phyloP scores from a whole-genome alignment of 805 yeast genomes.

The Teunomyces gatunensis region DNA sequence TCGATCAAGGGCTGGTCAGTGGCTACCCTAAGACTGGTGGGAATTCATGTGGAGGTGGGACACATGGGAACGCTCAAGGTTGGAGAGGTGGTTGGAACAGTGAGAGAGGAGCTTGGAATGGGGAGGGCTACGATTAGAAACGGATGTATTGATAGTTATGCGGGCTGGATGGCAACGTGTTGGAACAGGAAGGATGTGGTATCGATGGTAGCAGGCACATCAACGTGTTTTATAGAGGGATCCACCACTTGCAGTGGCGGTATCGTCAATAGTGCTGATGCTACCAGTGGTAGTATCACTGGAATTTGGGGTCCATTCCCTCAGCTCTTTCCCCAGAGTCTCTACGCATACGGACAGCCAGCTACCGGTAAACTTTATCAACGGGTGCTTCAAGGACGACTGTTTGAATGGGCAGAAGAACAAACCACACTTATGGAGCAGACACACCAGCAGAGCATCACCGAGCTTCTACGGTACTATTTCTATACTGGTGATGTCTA shows the following conservation, averaged over 20 bases:
- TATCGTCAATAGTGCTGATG: too few species aligned
- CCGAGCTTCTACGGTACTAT: conserved; percentile 31
- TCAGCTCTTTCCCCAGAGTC: conserved; percentile 23
- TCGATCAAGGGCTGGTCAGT: conserved; percentile 54
- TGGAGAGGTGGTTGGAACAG: conserved; percentile 15
- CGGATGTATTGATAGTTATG: conserved; percentile 62
- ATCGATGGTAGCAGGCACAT: conserved; percentile 60
- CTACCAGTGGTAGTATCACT: conserved; percentile 13
- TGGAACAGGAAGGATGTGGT: conserved; percentile 13
- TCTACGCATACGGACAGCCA: conserved; percentile 58
- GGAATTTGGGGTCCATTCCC: conserved; percentile 66
- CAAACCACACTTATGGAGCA: conserved; percentile 21
- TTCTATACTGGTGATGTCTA: conserved; percentile 54
- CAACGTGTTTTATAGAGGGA: conserved; percentile 49
- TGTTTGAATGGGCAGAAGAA: conserved; percentile 18
- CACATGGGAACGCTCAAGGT: conserved; percentile 11
- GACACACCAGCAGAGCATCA: conserved; percentile 15
- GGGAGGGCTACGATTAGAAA: conserved; percentile 25
- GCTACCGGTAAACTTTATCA: conserved; percentile 56
- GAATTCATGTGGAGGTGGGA: conserved; percentile 27
- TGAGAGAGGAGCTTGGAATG: conserved; percentile 4
- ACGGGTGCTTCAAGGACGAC: conserved; percentile 15
- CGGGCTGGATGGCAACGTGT: conserved; percentile 47
- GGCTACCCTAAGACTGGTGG: conserved; percentile 18
- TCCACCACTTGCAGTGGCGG: too few species aligned